Evolutionary conservation across 768 basidiomycete species (phyloP), one percentile per base, ranked within the genome.

Genomic region (Leucocoprinus birnbaumii): DNA sequence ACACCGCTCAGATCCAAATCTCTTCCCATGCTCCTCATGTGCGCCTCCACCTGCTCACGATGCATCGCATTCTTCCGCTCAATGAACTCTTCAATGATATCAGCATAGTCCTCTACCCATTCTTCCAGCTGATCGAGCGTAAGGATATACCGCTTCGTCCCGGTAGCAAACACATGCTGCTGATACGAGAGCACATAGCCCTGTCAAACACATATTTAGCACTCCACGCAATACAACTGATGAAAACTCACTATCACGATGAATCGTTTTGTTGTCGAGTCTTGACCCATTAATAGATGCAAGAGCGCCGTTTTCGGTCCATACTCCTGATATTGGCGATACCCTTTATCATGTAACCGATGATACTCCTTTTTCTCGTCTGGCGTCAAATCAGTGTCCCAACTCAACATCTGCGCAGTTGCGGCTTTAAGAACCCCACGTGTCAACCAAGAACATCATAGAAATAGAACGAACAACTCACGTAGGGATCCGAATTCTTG

Each of bases 101-200:
- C 54, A 14, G 35, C 54, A 31, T 55, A 55, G 24, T 55, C 54
- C 27, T 55, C 54, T 18, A 55, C 54, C 54, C 54, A 55, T 41
- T 55, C 54, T n/a, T 55, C 54, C 27, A 55, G 34, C 25, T 55
- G 54, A 19, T 55, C 54, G 31, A 55, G 16, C 22, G 54, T 55
- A 14, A 55, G 27, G 16, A 55, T 55, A 22, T 55, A 55, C 41
- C 54, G 54, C 41, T 55, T 55, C 14, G 54, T 55, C 19, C 54
- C 54, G 54, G 54, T 55, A 8, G 54, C 54, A 55, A 55, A 55
- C 54, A 55, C 54, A 55, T 55, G 54, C 40, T 55, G 48, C 47
- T 55, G 54, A 22, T 55, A 55, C 54, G 54, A 55, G 7, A 55
- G 48, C 48, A 55, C 54, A 37, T 55, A 55, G 24, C 54, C 54